Conservation (phyloP, 2,329 filamentous ascomycete genomes). For the Sclerotinia minor region DNA sequence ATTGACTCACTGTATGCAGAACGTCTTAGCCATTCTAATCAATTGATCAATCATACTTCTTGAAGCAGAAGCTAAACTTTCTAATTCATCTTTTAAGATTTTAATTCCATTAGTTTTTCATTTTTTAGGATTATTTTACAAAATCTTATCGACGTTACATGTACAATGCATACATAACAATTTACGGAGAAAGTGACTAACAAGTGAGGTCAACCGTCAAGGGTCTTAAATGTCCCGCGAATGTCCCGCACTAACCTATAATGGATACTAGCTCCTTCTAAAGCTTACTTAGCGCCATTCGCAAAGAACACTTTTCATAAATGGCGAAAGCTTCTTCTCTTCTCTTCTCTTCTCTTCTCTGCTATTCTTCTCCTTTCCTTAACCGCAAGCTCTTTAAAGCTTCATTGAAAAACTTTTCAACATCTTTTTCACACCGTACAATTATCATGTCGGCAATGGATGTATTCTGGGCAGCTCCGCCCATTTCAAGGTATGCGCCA, state of each 20-base stretch:
- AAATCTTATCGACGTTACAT: background rate
- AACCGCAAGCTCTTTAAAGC: slow-evolving; percentile 28
- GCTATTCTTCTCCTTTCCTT: background rate
- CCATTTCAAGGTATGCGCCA: slow-evolving; percentile 62
- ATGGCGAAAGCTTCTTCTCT: slow-evolving; percentile 10
- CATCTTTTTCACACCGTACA: slow-evolving; percentile 19
- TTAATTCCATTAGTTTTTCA: background rate
- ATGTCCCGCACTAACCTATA: slow-evolving; percentile 22
- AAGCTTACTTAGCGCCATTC: slow-evolving; percentile 17
- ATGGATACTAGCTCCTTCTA: slow-evolving; percentile 1
- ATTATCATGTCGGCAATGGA: slow-evolving; percentile 51
- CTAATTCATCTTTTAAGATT: too few relatives aligned
- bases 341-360: slow-evolving; percentile 19
- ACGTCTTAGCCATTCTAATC: background rate
- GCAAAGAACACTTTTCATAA: slow-evolving; percentile 24
- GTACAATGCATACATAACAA: too few relatives aligned
- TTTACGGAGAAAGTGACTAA: background rate
- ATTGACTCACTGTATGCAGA: background rate
- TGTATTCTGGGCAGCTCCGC: slow-evolving; percentile 64
- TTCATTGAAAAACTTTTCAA: slow-evolving; percentile 26
- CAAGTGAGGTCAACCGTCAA: slow-evolving; percentile 15
- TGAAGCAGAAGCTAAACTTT: background rate
- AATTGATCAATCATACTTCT: too few relatives aligned
- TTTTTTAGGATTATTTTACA: background rate
- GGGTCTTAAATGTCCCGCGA: background rate